Evolutionary conservation across 768 basidiomycete genomes (phyloP), one percentile per base, ranked within the genome.

Genomic region (Agaricus sinodeliciosus): DNA sequence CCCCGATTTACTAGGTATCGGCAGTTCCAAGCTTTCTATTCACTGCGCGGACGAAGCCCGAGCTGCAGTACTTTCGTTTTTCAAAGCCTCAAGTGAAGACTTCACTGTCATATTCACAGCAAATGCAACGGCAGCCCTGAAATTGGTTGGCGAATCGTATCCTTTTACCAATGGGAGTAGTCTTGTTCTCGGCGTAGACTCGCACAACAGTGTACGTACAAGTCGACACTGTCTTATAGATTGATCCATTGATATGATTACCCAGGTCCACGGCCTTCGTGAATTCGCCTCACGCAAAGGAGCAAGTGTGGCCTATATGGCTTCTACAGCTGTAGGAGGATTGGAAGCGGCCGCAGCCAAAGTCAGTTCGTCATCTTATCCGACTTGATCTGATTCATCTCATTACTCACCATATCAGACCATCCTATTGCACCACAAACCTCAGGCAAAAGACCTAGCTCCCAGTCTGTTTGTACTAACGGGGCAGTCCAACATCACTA

Each of bases 31-130:
- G 57, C 64, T 90, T 44, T 90, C 89, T 12, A 67, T 86, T 9
- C 72, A 74, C 43, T 83, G 76, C 60, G 84, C 82, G 7, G 69
- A 77, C 43, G 84, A 87, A 60, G 90, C 90, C 4, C 79, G 90
- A 9, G 66, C 76, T 8, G 80, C 85, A 31, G 83, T 91, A 0
- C 76, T 93, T 8, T 72, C 84, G 5, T 90, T 89, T 69, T 89
- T 93, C 64, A 74, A 76, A 37, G 90, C 90, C 15, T 77, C 87
- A 4, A 31, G 34, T n/a, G 73, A 78, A 19, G 86, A 84, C 0
- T 92, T 90, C 63, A 82, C 86, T 9, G 88, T 91, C 49, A 72
- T 92, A 44, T 92, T 91, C 67, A 91, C 89, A 3, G 69, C 85
- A 9, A 92, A 92, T 62, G 85, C 90, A 7, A 84, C 84, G 7